A percentile compares a stretch with the other conserved stretches of the same genome.
These are phyloP conservation scores for Arctostaphylos glauca DNA, from an alignment of 148 eudicot species.

Conservation along the genomic window DNA sequence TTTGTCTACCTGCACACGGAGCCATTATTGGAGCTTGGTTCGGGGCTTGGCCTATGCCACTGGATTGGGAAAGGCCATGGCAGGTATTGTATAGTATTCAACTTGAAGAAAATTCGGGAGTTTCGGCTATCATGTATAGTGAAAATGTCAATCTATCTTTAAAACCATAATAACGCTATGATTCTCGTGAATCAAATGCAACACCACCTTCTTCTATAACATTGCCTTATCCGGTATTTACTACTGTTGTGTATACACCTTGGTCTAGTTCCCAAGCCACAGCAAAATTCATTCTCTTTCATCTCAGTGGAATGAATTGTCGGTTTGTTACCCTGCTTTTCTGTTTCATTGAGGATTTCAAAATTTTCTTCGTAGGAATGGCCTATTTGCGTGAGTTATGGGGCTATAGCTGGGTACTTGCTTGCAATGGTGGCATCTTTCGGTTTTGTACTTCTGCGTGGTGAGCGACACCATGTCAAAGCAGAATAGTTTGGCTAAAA, in stretches of 20 bases:
- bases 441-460: constrained; percentile 30
- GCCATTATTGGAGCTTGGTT: constrained; percentile 93
- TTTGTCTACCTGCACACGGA: constrained; percentile 89
- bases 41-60: constrained; percentile 99
- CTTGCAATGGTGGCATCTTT: constrained; percentile 57
- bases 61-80: constrained; percentile 99
- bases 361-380: constrained; percentile 59
- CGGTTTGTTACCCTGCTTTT: neutral
- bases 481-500: constrained; percentile 36
- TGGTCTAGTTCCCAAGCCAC: neutral
- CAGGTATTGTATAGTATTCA: constrained; percentile 53
- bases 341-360: neutral
- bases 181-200: neutral
- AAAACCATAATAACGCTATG: neutral
- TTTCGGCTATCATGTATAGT: neutral
- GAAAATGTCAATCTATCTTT: too few species aligned
- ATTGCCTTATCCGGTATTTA: too few species aligned
- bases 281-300: neutral
- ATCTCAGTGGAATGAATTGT: neutral
- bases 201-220: too few species aligned
- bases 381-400: constrained; percentile 92
- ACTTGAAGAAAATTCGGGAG: neutral
- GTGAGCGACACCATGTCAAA: constrained; percentile 39
- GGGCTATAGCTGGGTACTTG: constrained; percentile 72
- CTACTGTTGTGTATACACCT: too few species aligned